Base-by-base conservation (phyloP, 495 filamentous ascomycete species). In the Letharia columbiana region DNA sequence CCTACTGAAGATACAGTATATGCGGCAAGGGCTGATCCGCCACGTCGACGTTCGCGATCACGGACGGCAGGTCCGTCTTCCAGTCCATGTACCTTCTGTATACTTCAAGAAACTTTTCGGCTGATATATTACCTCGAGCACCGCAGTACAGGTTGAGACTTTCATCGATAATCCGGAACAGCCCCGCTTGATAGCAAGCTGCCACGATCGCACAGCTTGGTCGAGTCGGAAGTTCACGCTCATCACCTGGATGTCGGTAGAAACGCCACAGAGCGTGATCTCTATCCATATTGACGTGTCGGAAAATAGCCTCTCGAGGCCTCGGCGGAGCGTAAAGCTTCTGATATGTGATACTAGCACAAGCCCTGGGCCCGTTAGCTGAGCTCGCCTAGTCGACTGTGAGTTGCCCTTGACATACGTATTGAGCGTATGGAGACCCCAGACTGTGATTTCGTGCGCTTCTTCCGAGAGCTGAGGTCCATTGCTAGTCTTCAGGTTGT, bases 1-100 rank as follows among this genome's bases (percentile, higher is more conserved):
- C 74, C 33, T 71, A 78, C 76, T 75, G 68, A 37, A 78, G 69
- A 39, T 72, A 75, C 20, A 77, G 70, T 47, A 78, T 69, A 62
- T 78, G 75, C 37, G 77, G 75, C 37, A 77, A 64, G 12, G 72
- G 69, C 54, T 73, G 73, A 58, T 70, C 70, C 42, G 67, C 69
- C 9, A 56, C 64, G 33, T 71, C 69, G 50, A 76, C 70, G 15
- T 72, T 65, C 20, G 67, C 62, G 54, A 79, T 66, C 4, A 60
- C 52, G 12, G 56, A 54, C 18, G 76, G 75, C 40, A 79, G 68
- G 10, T 67, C 65, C 13, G 71, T 62, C 33, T 70, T 68, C 77
- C 77, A 79, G 37, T 60, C 45, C 13, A 75, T 42, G 52, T 71
- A 74, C 52, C 70, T 66, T 28, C 61, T 45, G 52, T 77, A 77